Evolutionary conservation across 2,329 filamentous ascomycete genomes (phyloP).

Genomic region (Alternaria alternata): DNA sequence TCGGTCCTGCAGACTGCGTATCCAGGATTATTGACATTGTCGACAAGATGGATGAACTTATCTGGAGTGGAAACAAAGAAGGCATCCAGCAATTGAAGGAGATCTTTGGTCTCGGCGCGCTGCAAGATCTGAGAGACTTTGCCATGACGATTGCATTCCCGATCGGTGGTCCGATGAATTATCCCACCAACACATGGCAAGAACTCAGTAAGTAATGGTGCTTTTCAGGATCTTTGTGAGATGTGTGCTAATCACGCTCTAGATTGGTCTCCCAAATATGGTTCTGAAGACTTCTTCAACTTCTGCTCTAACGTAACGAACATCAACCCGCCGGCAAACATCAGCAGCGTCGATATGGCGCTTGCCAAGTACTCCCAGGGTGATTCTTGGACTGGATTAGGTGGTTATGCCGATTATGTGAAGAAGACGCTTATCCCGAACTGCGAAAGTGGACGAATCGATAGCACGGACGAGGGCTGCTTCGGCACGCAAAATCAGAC

Average conservation of each 20-base stretch:
- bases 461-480: conserved; percentile 53
- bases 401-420: conserved; percentile 62
- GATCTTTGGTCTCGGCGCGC: conserved; percentile 57
- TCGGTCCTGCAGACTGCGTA: conserved; percentile 59
- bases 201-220: conserved; percentile 50
- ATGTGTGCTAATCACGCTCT: background rate
- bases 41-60: conserved; percentile 59
- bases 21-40: conserved; percentile 59
- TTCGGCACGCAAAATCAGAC: conserved; percentile 56
- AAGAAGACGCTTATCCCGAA: conserved; percentile 56
- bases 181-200: conserved; percentile 63
- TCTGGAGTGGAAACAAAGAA: conserved; percentile 52
- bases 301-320: conserved; percentile 64
- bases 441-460: conserved; percentile 54
- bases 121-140: conserved; percentile 59
- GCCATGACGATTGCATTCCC: conserved; percentile 60
- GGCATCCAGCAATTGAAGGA: conserved; percentile 58
- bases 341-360: conserved; percentile 56
- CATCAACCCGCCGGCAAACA: conserved; percentile 53
- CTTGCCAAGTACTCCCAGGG: conserved; percentile 60
- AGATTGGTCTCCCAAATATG: conserved; percentile 55
- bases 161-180: conserved; percentile 58
- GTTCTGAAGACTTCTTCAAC: conserved; percentile 58
- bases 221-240: background rate
- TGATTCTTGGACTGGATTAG: conserved; percentile 60